Conservation (phyloP, 257 asterid species). For the Oldenlandia corymbosa region DNA sequence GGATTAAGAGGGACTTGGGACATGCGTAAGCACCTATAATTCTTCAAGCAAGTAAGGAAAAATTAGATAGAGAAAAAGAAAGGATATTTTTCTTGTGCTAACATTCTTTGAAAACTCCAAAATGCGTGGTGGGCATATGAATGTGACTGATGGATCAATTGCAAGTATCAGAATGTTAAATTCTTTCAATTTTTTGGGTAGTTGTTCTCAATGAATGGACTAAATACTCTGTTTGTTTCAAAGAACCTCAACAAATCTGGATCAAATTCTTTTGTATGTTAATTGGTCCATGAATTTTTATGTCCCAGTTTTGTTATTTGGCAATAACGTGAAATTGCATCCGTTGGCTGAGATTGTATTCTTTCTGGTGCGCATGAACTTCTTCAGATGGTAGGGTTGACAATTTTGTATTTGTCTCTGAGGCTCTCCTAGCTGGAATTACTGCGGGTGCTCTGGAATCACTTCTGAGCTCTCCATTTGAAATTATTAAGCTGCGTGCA, state of each 20-base stretch:
- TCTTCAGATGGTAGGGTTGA: conserved; percentile 64
- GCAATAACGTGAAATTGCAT: not conserved
- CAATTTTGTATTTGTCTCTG: conserved; percentile 37
- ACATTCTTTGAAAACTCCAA: no score
- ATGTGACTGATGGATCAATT: not conserved
- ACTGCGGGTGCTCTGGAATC: conserved; percentile 65
- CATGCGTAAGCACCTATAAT: no score
- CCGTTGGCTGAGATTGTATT: not conserved
- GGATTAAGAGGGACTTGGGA: no score
- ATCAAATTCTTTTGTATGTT: no score
- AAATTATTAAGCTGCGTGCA: conserved; percentile 75
- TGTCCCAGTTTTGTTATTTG: not conserved
- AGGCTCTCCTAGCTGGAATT: conserved; percentile 87
- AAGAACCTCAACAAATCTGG: no score
- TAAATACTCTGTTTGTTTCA: no score
- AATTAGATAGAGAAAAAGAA: no score
- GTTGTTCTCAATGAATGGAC: no score
- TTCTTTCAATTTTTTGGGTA: no score
- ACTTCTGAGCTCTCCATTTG: conserved; percentile 52
- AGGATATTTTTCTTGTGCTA: no score
- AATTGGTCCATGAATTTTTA: not conserved
- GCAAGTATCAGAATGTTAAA: not conserved
- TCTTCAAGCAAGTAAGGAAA: no score
- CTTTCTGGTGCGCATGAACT: not conserved
- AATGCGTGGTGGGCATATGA: not conserved